These are phyloP conservation scores for Candida krabiensis DNA, from an alignment of 805 yeast genomes.

Conservation along the genomic window DNA sequence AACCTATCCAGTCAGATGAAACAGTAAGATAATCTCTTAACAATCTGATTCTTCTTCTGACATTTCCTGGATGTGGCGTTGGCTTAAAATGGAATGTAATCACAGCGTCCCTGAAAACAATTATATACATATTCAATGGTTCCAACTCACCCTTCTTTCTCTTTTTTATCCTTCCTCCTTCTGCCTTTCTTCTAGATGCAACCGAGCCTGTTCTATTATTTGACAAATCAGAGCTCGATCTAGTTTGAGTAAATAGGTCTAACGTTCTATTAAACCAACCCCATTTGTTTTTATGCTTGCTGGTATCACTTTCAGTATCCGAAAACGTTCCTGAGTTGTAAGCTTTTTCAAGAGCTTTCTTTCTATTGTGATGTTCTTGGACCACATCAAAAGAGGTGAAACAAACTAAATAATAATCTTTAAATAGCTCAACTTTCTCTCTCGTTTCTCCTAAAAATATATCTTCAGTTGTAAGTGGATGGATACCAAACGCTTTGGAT, in stretches of 20 bases:
- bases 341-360: conserved; percentile 26
- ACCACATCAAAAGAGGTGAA: conserved; percentile 83
- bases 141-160: conserved; percentile 58
- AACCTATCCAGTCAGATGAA: conserved; percentile 94
- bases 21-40: conserved; percentile 86
- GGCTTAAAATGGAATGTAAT: conserved; percentile 92
- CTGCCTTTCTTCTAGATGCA: conserved; percentile 18
- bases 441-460: conserved; percentile 90
- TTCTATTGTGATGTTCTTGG: conserved; percentile 57
- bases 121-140: conserved; percentile 89
- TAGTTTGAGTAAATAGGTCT: conserved; percentile 4
- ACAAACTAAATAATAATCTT: conserved; percentile 88
- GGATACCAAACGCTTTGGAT: conserved; percentile 89
- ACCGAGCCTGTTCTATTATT: conserved; percentile 13
- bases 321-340: conserved; percentile 10
- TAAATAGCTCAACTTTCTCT: conserved; percentile 91
- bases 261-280: conserved; percentile 15
- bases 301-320: conserved; percentile 18
- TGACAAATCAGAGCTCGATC: neutral
- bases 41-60: conserved; percentile 87
- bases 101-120: conserved; percentile 89
- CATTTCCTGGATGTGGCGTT: conserved; percentile 95
- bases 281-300: conserved; percentile 14
- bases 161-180: conserved; percentile 14
- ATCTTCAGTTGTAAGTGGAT: conserved; percentile 95